Percentiles rank a stretch among this genome's conserved stretches.
These are phyloP conservation scores for Penicillium egyptiacum DNA, from an alignment of 495 filamentous ascomycete genomes.

Conservation along the genomic window DNA sequence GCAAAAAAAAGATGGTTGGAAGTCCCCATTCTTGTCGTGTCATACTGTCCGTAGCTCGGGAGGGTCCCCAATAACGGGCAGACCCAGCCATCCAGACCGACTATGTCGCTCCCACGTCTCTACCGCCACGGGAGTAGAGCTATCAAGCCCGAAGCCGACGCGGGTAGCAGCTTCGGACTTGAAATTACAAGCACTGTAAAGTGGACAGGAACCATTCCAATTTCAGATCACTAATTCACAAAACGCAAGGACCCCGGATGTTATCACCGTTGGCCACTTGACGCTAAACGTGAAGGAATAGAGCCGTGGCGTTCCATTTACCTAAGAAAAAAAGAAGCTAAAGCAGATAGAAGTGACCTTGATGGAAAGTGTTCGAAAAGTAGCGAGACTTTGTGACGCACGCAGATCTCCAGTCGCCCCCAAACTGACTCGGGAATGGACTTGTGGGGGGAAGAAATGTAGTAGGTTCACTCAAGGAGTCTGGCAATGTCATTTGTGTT, in stretches of 20 bases:
- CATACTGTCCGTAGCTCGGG: neutral
- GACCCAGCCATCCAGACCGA: slow-evolving; percentile 1
- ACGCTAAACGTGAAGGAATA: neutral
- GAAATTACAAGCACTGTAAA: neutral
- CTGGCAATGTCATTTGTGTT: neutral
- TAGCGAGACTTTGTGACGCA: slow-evolving; percentile 5
- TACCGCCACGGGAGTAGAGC: neutral
- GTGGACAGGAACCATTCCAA: neutral
- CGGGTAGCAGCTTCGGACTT: neutral
- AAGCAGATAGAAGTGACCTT: neutral
- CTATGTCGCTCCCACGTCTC: neutral
- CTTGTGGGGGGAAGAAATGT: slow-evolving; percentile 5
- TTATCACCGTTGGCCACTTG: neutral
- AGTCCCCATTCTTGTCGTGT: slow-evolving; percentile 1
- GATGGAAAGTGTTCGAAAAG: slow-evolving; percentile 5
- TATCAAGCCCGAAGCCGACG: neutral
- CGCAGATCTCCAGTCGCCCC: slow-evolving; percentile 6
- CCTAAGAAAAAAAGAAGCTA: neutral
- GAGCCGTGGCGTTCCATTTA: neutral
- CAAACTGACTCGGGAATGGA: neutral
- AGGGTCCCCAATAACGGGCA: neutral
- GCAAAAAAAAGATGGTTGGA: neutral
- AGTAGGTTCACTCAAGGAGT: neutral
- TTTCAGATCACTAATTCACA: neutral
- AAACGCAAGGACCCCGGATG: slow-evolving; percentile 3